A percentile compares a stretch with the other conserved stretches of the same genome.
phyloP scores from a whole-genome alignment of 2,329 filamentous ascomycete species.

The Talaromyces sp. region DNA sequence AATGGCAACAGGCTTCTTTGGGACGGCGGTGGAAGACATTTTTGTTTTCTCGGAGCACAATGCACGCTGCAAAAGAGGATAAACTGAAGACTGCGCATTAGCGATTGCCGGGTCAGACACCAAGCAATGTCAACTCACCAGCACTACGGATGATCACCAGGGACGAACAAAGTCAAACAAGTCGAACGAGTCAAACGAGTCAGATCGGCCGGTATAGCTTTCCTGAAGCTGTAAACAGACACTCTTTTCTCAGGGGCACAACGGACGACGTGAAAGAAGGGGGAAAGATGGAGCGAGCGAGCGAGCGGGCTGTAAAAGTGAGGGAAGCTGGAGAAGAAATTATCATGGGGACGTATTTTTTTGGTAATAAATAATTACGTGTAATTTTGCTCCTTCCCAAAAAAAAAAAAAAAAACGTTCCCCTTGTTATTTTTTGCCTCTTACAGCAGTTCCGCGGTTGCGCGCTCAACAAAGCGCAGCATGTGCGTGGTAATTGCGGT shows the following conservation, averaged over 20 bases:
- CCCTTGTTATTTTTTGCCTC: not conserved
- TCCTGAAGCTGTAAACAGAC: not conserved
- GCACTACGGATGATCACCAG: not conserved
- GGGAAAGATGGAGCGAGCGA: not conserved
- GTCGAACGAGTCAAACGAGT: not conserved
- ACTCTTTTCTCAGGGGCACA: not conserved
- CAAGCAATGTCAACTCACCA: not conserved
- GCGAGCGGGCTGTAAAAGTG: not conserved
- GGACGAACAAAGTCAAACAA: not conserved
- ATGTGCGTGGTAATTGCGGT: not conserved
- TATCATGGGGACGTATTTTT: not conserved
- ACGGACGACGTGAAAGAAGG: not conserved
- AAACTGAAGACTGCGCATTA: not conserved
- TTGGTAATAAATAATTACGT: not conserved
- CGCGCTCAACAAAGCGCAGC: not conserved
- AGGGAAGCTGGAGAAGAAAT: not conserved
- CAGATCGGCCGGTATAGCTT: not conserved
- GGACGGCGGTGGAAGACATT: slow-evolving; percentile 48
- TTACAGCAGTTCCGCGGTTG: not conserved
- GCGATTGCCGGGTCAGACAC: not conserved
- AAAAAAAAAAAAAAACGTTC: not conserved
- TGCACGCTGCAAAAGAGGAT: not conserved
- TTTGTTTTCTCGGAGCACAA: slow-evolving; percentile 4
- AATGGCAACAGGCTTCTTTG: slow-evolving; percentile 42
- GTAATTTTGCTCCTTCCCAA: not conserved